Evolutionary conservation across 1,284 basidiomycete species (phyloP), one percentile per base, ranked within the genome.

Genomic region (Cystobasidiaceae sp.): DNA sequence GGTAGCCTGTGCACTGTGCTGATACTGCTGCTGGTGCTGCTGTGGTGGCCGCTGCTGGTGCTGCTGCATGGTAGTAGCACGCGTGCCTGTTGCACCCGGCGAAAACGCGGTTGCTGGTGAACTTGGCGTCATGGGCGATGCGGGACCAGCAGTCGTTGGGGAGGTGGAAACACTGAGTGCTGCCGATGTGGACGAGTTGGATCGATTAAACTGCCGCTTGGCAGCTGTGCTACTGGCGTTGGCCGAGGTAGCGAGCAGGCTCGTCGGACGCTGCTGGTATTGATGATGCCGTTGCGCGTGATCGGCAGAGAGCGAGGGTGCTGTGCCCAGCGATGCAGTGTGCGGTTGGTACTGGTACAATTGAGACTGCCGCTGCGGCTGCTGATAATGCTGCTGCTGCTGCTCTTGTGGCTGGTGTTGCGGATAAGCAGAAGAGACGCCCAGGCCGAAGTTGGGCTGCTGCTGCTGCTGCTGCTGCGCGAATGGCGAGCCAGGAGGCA

Each of bases 91-190:
- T n/a, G n/a, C n/a, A n/a, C n/a, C n/a, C n/a, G n/a, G n/a, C n/a
- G 59, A 51, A 25, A 58, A 59, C 5, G 55, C 46, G 28, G 64
- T n/a, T n/a, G n/a, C 60, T 50, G 68, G 54, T 45, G 68, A 54
- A 55, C 44, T 64, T 34, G 61, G 61, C 43, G 61, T 64, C 61
- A 64, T 64, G 2, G 61, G 61, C 43, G 51, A 55, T 13, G 43
- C 51, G n/a, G 30, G 52, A 23, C 61, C 61, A 1, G 52, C 52
- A 11, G 61, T 64, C 4, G 61, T 64, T 17, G 61, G 61, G 3
- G 61, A 64, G 3, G 61, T 64, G 6, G 61, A 64, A 9, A 64
- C 39, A 34, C 61, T 64, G 41, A 64, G 41, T n/a, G 61, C 51
- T 23, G 30, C 54, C 25, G 61, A 64, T 25, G 49, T 52, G 13